These are phyloP conservation scores for Gelatoporia subvermispora DNA, from an alignment of 768 basidiomycete species.

Conservation along the genomic window DNA sequence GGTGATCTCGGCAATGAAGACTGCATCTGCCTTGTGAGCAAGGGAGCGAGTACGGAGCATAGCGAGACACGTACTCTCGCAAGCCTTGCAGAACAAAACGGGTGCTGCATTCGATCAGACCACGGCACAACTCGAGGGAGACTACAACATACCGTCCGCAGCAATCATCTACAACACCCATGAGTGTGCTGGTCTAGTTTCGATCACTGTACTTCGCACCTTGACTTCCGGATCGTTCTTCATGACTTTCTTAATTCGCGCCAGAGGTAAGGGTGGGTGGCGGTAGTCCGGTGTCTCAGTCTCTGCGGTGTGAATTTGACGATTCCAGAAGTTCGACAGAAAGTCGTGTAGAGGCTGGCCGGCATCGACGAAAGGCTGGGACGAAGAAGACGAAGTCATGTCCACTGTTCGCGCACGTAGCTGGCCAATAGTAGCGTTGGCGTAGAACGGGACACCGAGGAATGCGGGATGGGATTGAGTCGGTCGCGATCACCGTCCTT, in stretches of 20 bases:
- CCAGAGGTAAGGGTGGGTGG: slow-evolving; percentile 86
- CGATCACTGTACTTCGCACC: slow-evolving; percentile 40
- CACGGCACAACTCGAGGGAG: not conserved
- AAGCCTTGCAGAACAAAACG: slow-evolving; percentile 95
- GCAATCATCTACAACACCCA: slow-evolving; percentile 77
- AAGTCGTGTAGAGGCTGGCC: slow-evolving; percentile 87
- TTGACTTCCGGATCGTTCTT: slow-evolving; percentile 97
- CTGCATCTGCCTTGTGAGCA: slow-evolving; percentile 35
- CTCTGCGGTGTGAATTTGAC: slow-evolving; percentile 83
- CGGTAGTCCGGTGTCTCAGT: slow-evolving; percentile 84
- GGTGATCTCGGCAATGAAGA: slow-evolving; percentile 97
- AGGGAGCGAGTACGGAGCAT: not conserved
- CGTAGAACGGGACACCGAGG: no score
- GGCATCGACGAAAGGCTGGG: slow-evolving; percentile 66
- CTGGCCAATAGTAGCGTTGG: no score
- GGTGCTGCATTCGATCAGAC: slow-evolving; percentile 51
- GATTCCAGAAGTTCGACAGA: slow-evolving; percentile 84
- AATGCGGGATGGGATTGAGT: no score
- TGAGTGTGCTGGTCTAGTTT: no score
- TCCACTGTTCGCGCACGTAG: no score
- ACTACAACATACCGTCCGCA: slow-evolving; percentile 66
- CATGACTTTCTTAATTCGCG: slow-evolving; percentile 98
- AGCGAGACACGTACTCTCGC: slow-evolving; percentile 72
- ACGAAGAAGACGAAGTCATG: slow-evolving; percentile 10
- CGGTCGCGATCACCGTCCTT: no score